Conservation (phyloP, 1,139 yeast species). For the Yamadazyma sp. region DNA sequence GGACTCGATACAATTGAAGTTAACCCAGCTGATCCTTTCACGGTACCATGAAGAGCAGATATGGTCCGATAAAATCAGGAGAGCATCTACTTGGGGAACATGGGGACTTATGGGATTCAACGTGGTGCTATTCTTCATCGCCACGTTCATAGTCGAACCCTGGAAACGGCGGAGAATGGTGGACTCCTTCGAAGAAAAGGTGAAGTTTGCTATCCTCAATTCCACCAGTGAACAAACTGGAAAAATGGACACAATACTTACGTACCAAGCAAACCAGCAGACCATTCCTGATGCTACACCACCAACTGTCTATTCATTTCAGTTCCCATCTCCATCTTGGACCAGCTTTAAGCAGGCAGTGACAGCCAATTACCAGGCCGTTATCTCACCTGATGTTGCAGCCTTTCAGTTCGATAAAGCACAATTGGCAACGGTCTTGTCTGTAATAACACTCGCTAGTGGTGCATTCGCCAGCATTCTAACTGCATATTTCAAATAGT, state of each 20-base stretch:
- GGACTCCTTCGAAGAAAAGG: conserved; percentile 79
- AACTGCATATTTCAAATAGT: conserved; percentile 16
- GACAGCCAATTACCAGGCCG: conserved; percentile 17
- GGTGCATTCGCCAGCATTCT: conserved; percentile 25
- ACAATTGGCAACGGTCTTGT: conserved; percentile 24
- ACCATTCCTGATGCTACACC: not conserved
- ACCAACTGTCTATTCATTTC: conserved; percentile 2
- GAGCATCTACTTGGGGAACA: conserved; percentile 97
- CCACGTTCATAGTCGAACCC: conserved; percentile 89
- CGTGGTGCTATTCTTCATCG: conserved; percentile 70
- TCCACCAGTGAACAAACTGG: conserved; percentile 19
- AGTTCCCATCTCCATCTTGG: conserved; percentile 18
- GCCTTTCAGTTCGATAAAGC: conserved; percentile 22
- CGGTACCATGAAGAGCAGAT: conserved; percentile 96
- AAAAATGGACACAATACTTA: conserved; percentile 14
- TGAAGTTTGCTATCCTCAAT: conserved; percentile 52
- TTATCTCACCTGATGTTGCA: conserved; percentile 20
- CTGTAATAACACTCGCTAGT: conserved; percentile 20
- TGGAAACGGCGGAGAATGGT: conserved; percentile 86
- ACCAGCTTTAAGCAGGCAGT: conserved; percentile 15
- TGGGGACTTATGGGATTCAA: conserved; percentile 88
- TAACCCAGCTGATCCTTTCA: conserved; percentile 77
- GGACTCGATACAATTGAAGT: conserved; percentile 67
- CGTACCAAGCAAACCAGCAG: conserved; percentile 7
- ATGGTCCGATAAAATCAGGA: conserved; percentile 94